Conservation (phyloP, 331 rosid species). For the Malus hybrid region DNA sequence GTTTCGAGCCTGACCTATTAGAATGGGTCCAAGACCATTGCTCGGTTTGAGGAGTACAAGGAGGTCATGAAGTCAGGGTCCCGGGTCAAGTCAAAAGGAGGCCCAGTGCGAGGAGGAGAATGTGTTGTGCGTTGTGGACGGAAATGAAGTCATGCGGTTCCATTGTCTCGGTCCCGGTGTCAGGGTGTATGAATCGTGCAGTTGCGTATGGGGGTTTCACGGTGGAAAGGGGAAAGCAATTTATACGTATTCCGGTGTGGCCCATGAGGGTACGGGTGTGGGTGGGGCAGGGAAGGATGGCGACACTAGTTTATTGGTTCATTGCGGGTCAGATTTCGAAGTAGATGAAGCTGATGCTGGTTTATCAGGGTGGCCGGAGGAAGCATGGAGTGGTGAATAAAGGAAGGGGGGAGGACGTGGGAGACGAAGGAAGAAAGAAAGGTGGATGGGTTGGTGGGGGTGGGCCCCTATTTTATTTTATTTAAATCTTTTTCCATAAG, state of each 20-base stretch:
- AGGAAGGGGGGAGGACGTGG: too few species aligned
- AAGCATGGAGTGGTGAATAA: too few species aligned
- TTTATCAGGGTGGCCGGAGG: conserved; percentile 31
- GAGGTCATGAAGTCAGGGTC: conserved; percentile 44
- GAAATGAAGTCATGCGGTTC: conserved; percentile 89
- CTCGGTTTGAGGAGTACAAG: conserved; percentile 81
- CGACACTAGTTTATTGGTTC: conserved; percentile 87
- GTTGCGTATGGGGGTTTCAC: conserved; percentile 50
- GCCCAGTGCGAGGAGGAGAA: conserved; percentile 52
- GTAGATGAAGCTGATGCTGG: conserved; percentile 42
- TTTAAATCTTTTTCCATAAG: too few species aligned
- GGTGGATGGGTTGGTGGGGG: too few species aligned
- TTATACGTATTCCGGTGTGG: conserved; percentile 64
- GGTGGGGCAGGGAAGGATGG: conserved; percentile 81
- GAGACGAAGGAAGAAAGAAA: too few species aligned
- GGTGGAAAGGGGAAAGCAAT: conserved; percentile 52
- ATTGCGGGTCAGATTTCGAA: conserved; percentile 82
- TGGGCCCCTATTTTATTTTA: too few species aligned
- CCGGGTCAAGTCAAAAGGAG: conserved; percentile 31
- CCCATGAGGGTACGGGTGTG: conserved; percentile 66
- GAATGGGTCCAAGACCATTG: conserved; percentile 50
- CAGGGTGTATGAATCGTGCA: conserved; percentile 33
- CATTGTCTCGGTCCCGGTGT: conserved; percentile 68
- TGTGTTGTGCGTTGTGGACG: conserved; percentile 77
- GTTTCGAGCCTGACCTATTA: conserved; percentile 12